These are phyloP conservation scores for Fusarium solani-melongenae DNA, from an alignment of 2,329 filamentous ascomycete genomes.

Conservation along the genomic window DNA sequence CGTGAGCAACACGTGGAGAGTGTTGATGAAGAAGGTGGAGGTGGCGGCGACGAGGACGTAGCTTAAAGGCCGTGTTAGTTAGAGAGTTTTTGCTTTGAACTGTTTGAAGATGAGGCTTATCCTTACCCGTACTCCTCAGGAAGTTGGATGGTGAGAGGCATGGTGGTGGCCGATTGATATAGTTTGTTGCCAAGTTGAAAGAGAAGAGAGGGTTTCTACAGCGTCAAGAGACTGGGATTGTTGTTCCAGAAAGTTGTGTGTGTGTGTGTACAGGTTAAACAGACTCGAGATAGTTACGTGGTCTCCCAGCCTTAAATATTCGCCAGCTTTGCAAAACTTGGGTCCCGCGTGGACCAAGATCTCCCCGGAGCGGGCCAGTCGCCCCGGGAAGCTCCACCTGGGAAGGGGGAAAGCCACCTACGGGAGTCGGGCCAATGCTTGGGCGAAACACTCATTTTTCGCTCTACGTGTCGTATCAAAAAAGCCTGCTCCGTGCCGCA, in stretches of 20 bases:
- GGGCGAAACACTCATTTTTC: neutral
- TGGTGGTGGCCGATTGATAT: conserved; percentile 46
- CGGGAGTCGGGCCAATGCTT: neutral
- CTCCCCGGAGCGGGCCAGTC: conserved; percentile 27
- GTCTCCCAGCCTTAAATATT: conserved; percentile 25
- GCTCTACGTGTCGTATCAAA: neutral
- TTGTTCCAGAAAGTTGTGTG: neutral
- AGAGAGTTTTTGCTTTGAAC: neutral
- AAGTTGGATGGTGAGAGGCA: conserved; percentile 57
- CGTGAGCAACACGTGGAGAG: conserved; percentile 61
- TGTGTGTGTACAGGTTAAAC: conserved; percentile 4
- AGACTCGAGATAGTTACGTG: neutral
- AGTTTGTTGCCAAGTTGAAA: no score
- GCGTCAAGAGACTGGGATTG: neutral
- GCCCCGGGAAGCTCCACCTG: conserved; percentile 21
- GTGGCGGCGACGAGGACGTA: conserved; percentile 70
- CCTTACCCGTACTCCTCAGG: conserved; percentile 64
- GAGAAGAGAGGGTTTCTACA: neutral
- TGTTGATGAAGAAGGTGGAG: conserved; percentile 68
- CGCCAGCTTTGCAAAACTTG: neutral
- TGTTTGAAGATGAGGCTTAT: neutral
- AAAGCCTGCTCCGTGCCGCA: neutral
- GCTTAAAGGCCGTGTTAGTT: conserved; percentile 56
- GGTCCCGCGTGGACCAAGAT: conserved; percentile 6
- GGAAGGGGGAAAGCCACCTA: neutral